Conservation (phyloP, 257 asterid genomes). For the Solanum virginianum region DNA sequence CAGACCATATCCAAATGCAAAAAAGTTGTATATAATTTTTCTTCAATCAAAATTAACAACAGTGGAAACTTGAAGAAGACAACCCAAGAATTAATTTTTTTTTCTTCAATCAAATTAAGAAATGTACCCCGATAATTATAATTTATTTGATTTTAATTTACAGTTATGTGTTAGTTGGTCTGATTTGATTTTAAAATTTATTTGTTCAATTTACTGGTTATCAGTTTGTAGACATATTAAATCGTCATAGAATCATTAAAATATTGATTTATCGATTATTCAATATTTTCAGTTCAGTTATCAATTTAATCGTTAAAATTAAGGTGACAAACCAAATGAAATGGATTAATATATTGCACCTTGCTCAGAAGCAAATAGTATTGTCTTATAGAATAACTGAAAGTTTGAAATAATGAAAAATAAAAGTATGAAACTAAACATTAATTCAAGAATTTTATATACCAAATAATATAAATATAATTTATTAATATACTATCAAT, state of each 20-base stretch:
- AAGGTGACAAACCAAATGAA: neutral
- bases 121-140: neutral
- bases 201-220: rapidly evolving
- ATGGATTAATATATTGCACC: neutral
- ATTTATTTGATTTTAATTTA: neutral
- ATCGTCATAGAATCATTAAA: neutral
- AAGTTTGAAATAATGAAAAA: neutral
- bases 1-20: neutral
- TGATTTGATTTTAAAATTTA: neutral
- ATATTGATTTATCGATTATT: neutral
- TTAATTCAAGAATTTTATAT: neutral
- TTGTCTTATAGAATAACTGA: neutral
- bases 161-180: too few relatives aligned
- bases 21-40: neutral
- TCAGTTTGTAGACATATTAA: neutral
- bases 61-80: neutral
- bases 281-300: neutral
- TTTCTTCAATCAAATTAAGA: neutral
- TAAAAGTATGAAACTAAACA: neutral
- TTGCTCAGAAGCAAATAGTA: neutral
- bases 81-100: neutral
- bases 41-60: neutral
- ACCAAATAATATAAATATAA: neutral
- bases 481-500: neutral
- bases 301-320: neutral